Evolutionary conservation across 2,329 filamentous ascomycete species (phyloP), one percentile per base, ranked within the genome.

Genomic region (Fusarium floridanum): DNA sequence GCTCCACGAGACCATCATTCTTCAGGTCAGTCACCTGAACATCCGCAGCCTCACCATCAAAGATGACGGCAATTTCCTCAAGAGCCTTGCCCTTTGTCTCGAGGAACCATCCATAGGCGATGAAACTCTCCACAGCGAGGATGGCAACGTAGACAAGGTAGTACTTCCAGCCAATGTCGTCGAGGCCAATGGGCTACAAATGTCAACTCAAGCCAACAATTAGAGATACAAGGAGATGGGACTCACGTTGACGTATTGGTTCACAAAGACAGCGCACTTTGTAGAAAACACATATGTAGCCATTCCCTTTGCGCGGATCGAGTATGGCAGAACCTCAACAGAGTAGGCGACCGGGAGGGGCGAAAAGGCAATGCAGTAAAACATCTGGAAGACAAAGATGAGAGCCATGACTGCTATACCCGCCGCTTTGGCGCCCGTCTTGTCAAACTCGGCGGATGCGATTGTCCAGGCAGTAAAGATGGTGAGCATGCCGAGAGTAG

Each of bases 51-150:
- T 67, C 68, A 0, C 74, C 72, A 1, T 77, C 69, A 76, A 91
- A 91, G 3, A 90, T 81, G 27, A 88, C 74, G 74, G 90, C 88
- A 70, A 91, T 91, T 66, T 90, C 88, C 72, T 91, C 89, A 2
- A 91, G 66, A 0, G 80, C 76, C 20, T 77, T 80, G 24, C 87
- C 83, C 71, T 87, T 88, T 0, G 87, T 89, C 79, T 89, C 87
- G 20, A 85, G 85, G 77, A 90, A 91, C 76, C 73, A 79, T 0
- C 76, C 76, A 20, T 79, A 82, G 2, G 77, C 78, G 61, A 88
- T 77, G 55, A 89, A 86, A 73, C 83, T 88, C 65, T 91, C 85
- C 0, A 85, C 84, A 0, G 83, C 81, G 3, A 87, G 65, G 1
- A 85, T 83, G 10, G 83, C 84, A 48, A 88, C 87, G 65, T 90